Evolutionary conservation across 2,329 filamentous ascomycete genomes (phyloP).

Genomic region (Chrysosporium queenslandicum): DNA sequence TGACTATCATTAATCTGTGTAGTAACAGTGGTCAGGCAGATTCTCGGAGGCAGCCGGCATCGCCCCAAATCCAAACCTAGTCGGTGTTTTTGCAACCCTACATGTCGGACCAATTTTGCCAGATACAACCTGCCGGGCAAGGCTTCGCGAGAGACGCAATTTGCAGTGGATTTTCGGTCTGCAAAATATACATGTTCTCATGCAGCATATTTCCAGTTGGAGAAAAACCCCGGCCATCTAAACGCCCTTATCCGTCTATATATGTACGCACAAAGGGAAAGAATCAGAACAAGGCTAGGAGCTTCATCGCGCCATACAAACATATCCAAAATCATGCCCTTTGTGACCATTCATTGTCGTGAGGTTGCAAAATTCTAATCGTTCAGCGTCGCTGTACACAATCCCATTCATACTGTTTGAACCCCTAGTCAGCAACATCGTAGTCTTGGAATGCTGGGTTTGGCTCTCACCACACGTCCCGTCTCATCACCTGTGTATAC

Average conservation of each 20-base stretch:
- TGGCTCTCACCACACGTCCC: constrained; percentile 65
- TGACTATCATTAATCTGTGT: too few species aligned
- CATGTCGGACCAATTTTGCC: neutral
- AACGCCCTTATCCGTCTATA: neutral
- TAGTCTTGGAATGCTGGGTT: neutral
- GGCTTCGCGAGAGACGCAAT: neutral
- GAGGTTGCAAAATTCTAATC: neutral
- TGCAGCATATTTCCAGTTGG: too few species aligned
- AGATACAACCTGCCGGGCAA: neutral
- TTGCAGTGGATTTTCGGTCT: neutral
- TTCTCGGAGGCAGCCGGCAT: neutral
- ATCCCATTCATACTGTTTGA: constrained; percentile 47
- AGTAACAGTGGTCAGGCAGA: too few species aligned
- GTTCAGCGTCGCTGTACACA: constrained; percentile 43
- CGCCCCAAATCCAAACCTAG: neutral
- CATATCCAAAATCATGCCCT: constrained; percentile 2
- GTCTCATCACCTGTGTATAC: constrained; percentile 94
- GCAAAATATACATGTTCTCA: neutral
- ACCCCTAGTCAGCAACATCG: neutral
- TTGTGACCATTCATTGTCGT: neutral
- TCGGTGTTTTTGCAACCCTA: neutral
- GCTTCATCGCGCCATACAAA: neutral
- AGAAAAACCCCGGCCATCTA: neutral
- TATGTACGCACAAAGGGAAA: neutral
- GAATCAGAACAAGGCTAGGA: neutral